These are phyloP conservation scores for Vaccinium darrowii DNA, from an alignment of 148 eudicot species.

Conservation along the genomic window DNA sequence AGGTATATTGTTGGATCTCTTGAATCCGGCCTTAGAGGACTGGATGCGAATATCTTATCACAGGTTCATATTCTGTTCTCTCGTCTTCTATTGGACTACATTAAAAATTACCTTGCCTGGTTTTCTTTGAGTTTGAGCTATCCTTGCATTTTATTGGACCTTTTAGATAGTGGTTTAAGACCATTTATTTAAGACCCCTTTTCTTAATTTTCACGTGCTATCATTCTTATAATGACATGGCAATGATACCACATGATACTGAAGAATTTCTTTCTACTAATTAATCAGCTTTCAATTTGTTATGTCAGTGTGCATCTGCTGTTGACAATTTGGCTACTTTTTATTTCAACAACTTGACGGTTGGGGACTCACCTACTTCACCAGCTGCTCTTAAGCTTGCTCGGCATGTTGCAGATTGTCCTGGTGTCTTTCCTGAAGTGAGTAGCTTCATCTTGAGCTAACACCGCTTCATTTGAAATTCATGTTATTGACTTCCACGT, in stretches of 20 bases:
- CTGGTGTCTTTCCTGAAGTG: slow-evolving; percentile 85
- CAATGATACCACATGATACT: background rate
- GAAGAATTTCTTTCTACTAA: background rate
- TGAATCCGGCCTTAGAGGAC: slow-evolving; percentile 91
- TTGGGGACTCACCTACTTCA: slow-evolving; percentile 80
- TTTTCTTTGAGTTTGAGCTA: background rate
- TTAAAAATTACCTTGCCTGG: background rate
- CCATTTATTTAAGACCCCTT: background rate
- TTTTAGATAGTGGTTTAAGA: background rate
- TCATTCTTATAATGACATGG: slow-evolving; percentile 6
- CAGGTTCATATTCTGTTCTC: slow-evolving; percentile 51
- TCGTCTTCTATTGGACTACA: background rate
- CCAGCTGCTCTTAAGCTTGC: slow-evolving; percentile 82
- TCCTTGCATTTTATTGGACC: background rate
- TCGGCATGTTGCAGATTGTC: slow-evolving; percentile 81
- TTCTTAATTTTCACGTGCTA: background rate
- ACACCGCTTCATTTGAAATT: slow-evolving; percentile 2
- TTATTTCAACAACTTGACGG: slow-evolving; percentile 87
- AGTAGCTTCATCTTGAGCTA: slow-evolving; percentile 24
- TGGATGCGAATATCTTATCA: slow-evolving; percentile 73
- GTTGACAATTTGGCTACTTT: slow-evolving; percentile 85
- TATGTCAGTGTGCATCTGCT: slow-evolving; percentile 87
- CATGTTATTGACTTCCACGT: background rate
- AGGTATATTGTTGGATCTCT: slow-evolving; percentile 85
- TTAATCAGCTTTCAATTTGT: slow-evolving; percentile 5